Evolutionary conservation across 257 asterid species (phyloP).

Genomic region (Ligustrum vulgare): DNA sequence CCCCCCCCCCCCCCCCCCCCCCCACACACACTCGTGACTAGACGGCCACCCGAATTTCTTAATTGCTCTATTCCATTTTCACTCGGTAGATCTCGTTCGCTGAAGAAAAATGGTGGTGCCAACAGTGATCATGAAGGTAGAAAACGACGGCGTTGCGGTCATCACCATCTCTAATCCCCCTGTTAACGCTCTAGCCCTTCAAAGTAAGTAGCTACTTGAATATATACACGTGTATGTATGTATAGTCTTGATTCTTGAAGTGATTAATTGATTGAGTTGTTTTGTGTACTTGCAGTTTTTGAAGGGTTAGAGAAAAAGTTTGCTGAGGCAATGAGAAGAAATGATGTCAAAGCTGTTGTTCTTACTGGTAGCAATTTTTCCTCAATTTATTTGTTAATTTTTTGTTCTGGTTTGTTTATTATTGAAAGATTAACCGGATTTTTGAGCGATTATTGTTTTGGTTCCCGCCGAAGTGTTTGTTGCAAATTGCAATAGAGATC

Average conservation of each 20-base stretch:
- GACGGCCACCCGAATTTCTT: no score
- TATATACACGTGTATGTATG: neutral
- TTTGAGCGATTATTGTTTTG: neutral
- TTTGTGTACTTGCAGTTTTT: slow-evolving; percentile 46
- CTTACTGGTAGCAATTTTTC: slow-evolving; percentile 44
- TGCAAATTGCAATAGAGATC: neutral
- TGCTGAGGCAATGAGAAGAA: slow-evolving; percentile 65
- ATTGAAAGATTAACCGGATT: slow-evolving; percentile 1
- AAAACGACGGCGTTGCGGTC: slow-evolving; percentile 83
- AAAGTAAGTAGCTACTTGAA: slow-evolving; percentile 43
- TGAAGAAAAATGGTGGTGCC: slow-evolving; percentile 41
- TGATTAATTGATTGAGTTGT: neutral
- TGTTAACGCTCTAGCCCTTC: slow-evolving; percentile 75
- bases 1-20: no score
- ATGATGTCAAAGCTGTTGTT: slow-evolving; percentile 85
- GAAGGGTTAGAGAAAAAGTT: slow-evolving; percentile 64
- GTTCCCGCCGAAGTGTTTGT: neutral
- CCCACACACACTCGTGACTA: no score
- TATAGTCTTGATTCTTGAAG: neutral
- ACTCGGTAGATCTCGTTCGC: neutral
- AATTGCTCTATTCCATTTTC: neutral
- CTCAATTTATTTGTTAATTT: neutral
- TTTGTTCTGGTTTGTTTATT: neutral
- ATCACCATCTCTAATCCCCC: slow-evolving; percentile 82
- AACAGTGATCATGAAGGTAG: slow-evolving; percentile 80